Evolutionary conservation across 2,329 filamentous ascomycete species (phyloP).

Genomic region (Trichoderma sp.): DNA sequence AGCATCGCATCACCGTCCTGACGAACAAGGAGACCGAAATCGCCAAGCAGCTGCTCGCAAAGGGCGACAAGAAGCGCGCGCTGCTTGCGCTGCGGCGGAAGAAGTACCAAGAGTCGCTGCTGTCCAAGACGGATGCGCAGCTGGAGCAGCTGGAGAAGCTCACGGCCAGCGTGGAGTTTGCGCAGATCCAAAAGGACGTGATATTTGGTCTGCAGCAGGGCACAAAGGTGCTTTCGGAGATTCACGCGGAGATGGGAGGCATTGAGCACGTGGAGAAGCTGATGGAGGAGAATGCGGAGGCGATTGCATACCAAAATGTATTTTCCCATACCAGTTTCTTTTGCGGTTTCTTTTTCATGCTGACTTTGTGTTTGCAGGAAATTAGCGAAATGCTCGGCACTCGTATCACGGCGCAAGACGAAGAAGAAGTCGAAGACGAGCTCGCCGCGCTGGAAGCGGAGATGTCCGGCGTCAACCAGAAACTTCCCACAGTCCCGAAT

Average conservation of each 20-base stretch:
- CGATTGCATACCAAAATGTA: constrained; percentile 87
- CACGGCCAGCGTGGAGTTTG: constrained; percentile 89
- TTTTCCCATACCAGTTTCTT: not conserved
- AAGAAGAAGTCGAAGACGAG: constrained; percentile 97
- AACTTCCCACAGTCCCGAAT: constrained; percentile 41
- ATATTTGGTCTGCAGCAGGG: constrained; percentile 91
- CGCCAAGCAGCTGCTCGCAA: constrained; percentile 78
- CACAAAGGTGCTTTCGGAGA: constrained; percentile 84
- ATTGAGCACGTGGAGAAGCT: constrained; percentile 93
- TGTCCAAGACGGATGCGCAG: constrained; percentile 88
- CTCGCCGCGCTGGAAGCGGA: constrained; percentile 73
- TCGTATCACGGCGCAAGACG: constrained; percentile 89
- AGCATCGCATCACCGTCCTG: constrained; percentile 83
- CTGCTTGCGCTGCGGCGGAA: constrained; percentile 88
- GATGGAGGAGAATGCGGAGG: constrained; percentile 89
- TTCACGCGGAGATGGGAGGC: constrained; percentile 94
- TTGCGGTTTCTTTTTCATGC: not conserved
- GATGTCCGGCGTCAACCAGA: constrained; percentile 35
- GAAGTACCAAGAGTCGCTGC: constrained; percentile 92
- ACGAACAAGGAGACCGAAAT: constrained; percentile 87
- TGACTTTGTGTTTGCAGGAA: constrained; percentile 61
- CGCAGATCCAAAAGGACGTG: constrained; percentile 94
- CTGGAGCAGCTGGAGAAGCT: constrained; percentile 92
- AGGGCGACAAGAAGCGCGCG: constrained; percentile 78
- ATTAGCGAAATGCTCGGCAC: constrained; percentile 88